These are phyloP conservation scores for Hypoxylon lienhwacheense DNA, from an alignment of 495 filamentous ascomycete genomes.

Conservation along the genomic window DNA sequence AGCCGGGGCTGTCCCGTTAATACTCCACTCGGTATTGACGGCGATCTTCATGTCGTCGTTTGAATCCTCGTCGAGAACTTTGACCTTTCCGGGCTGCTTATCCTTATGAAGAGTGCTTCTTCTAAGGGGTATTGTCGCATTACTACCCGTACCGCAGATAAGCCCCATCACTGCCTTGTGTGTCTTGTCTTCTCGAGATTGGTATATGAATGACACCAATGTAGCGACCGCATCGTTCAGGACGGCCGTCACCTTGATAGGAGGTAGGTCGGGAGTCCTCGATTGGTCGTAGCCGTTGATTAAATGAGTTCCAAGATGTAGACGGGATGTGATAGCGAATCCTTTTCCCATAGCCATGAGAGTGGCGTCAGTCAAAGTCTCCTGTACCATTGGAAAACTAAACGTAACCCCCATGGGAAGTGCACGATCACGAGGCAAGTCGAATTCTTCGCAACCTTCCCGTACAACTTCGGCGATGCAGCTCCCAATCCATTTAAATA, in stretches of 20 bases:
- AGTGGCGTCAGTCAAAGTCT: conserved; percentile 71
- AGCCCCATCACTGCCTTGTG: conserved; percentile 71
- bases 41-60: conserved; percentile 62
- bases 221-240: conserved; percentile 83
- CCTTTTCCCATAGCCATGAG: conserved; percentile 90
- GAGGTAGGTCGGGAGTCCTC: conserved; percentile 56
- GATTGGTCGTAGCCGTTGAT: conserved; percentile 65
- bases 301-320: conserved; percentile 72
- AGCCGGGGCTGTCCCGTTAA: conserved; percentile 69
- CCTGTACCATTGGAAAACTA: conserved; percentile 83
- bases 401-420: conserved; percentile 82
- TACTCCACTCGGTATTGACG: conserved; percentile 87
- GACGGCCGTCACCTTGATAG: conserved; percentile 72
- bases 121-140: conserved; percentile 76
- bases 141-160: conserved; percentile 82
- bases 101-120: conserved; percentile 62
- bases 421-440: conserved; percentile 41
- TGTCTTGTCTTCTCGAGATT: conserved; percentile 46
- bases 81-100: conserved; percentile 56
- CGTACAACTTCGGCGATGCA: conserved; percentile 73
- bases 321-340: conserved; percentile 72
- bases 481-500: conserved; percentile 79
- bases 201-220: conserved; percentile 73
- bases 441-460: conserved; percentile 42
- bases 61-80: conserved; percentile 62